Conservation (phyloP, 441 rosid genomes). For the Pelargonium cotyledonis region DNA sequence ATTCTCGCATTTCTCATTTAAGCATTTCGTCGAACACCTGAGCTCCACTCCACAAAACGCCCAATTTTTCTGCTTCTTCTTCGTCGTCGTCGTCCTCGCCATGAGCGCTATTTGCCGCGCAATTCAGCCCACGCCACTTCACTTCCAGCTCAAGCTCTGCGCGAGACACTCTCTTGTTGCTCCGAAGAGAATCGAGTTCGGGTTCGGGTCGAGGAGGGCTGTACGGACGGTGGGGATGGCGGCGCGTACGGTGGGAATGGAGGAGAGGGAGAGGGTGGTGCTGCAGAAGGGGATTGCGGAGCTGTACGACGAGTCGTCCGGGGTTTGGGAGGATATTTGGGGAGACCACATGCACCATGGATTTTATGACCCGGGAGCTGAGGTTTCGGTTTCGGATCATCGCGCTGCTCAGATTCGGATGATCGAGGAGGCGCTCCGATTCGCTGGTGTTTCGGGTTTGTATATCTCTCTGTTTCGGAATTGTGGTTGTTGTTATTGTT, state of each 20-base stretch:
- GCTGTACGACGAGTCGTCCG: constrained; percentile 78
- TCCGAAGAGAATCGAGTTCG: background rate
- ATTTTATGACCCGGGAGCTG: constrained; percentile 46
- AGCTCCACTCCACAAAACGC: background rate
- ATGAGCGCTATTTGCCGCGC: background rate
- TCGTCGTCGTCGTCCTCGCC: background rate
- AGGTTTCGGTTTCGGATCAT: constrained; percentile 41
- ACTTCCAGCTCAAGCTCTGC: background rate
- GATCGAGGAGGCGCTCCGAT: constrained; percentile 78
- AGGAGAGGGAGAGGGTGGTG: background rate
- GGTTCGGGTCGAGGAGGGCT: background rate
- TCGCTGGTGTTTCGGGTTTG: constrained; percentile 57
- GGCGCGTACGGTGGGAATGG: background rate
- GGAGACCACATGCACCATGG: constrained; percentile 98
- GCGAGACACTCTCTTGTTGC: background rate
- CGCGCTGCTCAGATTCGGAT: constrained; percentile 71
- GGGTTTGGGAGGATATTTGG: constrained; percentile 78
- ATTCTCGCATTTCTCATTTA: no score
- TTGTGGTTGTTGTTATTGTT: background rate
- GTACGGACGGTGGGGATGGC: background rate
- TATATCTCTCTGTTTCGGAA: background rate
- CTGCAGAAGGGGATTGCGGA: constrained; percentile 64
- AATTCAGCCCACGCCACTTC: background rate
- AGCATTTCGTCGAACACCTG: no score
- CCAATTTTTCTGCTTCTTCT: background rate